Evolutionary conservation across 129 eudicot genomes (phyloP).

Genomic region (Glebionis coronaria): DNA sequence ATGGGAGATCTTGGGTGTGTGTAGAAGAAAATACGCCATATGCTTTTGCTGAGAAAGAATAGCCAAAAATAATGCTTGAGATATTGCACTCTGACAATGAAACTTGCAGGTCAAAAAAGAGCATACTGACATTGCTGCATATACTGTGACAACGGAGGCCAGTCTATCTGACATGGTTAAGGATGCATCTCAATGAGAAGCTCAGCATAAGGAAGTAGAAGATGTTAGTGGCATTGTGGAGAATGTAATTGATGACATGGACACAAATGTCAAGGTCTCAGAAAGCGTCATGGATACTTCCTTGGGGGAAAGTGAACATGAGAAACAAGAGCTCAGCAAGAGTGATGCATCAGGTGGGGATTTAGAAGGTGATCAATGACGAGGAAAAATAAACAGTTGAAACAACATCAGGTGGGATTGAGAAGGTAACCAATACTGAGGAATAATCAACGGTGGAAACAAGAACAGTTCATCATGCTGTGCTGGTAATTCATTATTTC

Average conservation of each 20-base stretch:
- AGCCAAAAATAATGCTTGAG: not conserved
- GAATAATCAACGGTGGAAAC: too few species aligned
- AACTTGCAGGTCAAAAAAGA: not conserved
- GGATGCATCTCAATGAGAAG: conserved; percentile 18
- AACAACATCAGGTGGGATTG: too few species aligned
- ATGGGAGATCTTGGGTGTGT: not conserved
- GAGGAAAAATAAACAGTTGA: not conserved
- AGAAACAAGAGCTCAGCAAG: not conserved
- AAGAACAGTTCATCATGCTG: too few species aligned
- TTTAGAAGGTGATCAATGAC: conserved; percentile 3
- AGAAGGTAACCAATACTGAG: too few species aligned
- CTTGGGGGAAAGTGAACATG: conserved; percentile 23
- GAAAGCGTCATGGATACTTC: conserved; percentile 13
- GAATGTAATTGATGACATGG: conserved; percentile 1
- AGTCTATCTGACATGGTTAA: not conserved
- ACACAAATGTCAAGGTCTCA: conserved; percentile 11
- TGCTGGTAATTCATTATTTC: too few species aligned
- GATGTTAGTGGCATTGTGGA: conserved; percentile 16
- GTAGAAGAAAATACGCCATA: not conserved
- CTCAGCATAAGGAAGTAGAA: conserved; percentile 1
- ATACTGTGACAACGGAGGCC: too few species aligned
- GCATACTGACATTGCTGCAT: not conserved
- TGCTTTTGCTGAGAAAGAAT: not conserved
- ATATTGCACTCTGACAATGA: not conserved
- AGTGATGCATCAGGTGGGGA: conserved; percentile 10